Base-by-base conservation (phyloP, 2,329 filamentous ascomycete species). In the Samsoniella hepiali region DNA sequence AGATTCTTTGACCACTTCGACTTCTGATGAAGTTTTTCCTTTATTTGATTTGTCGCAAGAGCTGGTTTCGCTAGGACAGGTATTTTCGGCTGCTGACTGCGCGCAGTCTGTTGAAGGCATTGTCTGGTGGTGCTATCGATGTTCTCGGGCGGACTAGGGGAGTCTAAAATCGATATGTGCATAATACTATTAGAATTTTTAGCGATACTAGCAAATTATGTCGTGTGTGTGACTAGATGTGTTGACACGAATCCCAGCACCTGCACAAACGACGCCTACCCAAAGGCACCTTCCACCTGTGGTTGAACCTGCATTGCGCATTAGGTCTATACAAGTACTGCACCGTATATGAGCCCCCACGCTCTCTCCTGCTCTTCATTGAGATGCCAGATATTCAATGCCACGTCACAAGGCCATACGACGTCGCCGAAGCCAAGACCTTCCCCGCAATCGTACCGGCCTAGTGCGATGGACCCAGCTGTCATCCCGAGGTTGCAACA, bases 231-330 rank as follows among this genome's bases (percentile, higher is more conserved):
- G 7, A 36, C 34, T 15, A 5, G 10, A 17, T 22, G 15, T 57
- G 29, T 57, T 57, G n/a, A 9, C 22, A 9, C 9, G 5, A 29
- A n/a, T 15, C n/a, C n/a, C 38, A 22, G 22, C 22, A 22, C 22
- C 22, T 22, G 22, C 22, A 22, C 17, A 47, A 36, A 22, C 34
- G 17, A 22, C 32, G 40, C 32, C 45, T 31, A 15, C 29, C n/a
- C n/a, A 61, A n/a, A 29, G 13, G 58, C 58, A 36, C 58, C 50
- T 61, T 54, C 58, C 58, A 22, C n/a, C n/a, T 36, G 11, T 22
- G n/a, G 10, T n/a, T 17, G 1, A 4, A 38, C 40, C 51, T n/a
- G 1, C 27, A 42, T 42, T 32, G 36, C 13, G 9, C 4, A 22
- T 7, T 29, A 3, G 3, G 3, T 1, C 6, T 50, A 27, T 44